Evolutionary conservation across 805 yeast species (phyloP).

Genomic region (Spathaspora passalidarum): DNA sequence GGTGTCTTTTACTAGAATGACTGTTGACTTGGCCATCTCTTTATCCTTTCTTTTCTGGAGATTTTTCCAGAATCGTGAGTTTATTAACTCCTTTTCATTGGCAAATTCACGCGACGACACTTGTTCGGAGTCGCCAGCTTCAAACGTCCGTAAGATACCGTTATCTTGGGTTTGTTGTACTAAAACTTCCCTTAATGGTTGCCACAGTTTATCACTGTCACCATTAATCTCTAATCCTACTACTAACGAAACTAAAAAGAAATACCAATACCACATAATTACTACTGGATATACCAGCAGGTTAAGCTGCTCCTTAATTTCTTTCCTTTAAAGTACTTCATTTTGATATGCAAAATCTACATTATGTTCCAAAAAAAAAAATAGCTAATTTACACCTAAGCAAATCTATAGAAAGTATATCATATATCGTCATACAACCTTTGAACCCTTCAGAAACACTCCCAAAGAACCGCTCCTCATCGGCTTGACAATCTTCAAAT

Average conservation of each 20-base stretch:
- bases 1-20: background rate
- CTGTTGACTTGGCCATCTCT: background rate
- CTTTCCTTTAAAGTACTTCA: too few species aligned
- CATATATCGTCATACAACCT: background rate
- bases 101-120: background rate
- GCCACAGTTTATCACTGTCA: background rate
- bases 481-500: conserved; percentile 8
- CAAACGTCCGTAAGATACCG: background rate
- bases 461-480: background rate
- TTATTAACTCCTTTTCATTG: background rate
- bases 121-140: background rate
- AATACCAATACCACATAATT: too few species aligned
- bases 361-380: background rate
- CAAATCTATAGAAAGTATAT: background rate
- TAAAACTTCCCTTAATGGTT: background rate
- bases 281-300: too few species aligned
- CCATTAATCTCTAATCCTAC: background rate
- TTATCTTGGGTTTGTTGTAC: background rate
- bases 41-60: background rate
- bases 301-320: too few species aligned
- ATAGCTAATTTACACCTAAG: background rate
- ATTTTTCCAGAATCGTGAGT: conserved; percentile 1
- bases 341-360: too few species aligned
- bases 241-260: background rate
- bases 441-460: background rate